A percentile compares a stretch with the other conserved stretches of the same genome.
phyloP scores from a whole-genome alignment of 768 basidiomycete species.

The Cyclocybe aegerita region DNA sequence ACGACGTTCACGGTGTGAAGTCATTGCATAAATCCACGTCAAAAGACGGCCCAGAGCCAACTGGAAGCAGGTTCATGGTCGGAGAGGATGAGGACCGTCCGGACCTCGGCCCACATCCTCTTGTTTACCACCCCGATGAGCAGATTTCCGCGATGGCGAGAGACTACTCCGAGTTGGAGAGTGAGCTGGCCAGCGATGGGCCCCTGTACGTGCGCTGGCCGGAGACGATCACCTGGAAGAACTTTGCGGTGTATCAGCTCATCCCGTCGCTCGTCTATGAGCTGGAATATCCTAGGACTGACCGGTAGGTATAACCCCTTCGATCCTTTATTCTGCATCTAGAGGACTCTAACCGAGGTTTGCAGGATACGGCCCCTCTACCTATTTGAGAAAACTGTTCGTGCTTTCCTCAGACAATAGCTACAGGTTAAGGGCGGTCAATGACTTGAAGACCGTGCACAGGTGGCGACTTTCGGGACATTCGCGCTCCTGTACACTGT shows the following conservation, averaged over 20 bases:
- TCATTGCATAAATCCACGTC: slow-evolving; percentile 12
- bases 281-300: slow-evolving; percentile 92
- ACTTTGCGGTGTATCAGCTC: slow-evolving; percentile 84
- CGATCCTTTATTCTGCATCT: background rate
- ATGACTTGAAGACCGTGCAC: slow-evolving; percentile 20
- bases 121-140: slow-evolving; percentile 66
- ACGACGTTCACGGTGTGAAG: slow-evolving; percentile 5
- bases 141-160: slow-evolving; percentile 68
- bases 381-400: slow-evolving; percentile 70
- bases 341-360: background rate
- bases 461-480: slow-evolving; percentile 91
- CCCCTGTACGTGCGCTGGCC: slow-evolving; percentile 75
- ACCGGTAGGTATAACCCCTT: slow-evolving; percentile 47
- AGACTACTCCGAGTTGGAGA: slow-evolving; percentile 73
- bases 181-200: slow-evolving; percentile 75
- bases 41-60: slow-evolving; percentile 2
- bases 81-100: slow-evolving; percentile 13
- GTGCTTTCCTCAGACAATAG: slow-evolving; percentile 15
- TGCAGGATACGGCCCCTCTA: slow-evolving; percentile 74
- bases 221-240: slow-evolving; percentile 75
- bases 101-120: slow-evolving; percentile 36
- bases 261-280: slow-evolving; percentile 95
- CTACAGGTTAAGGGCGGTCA: too few relatives aligned
- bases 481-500: slow-evolving; percentile 93
- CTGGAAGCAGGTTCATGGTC: slow-evolving; percentile 5